phyloP scores from a whole-genome alignment of 306 rosid genomes.

The Phaseolus lunatus region DNA sequence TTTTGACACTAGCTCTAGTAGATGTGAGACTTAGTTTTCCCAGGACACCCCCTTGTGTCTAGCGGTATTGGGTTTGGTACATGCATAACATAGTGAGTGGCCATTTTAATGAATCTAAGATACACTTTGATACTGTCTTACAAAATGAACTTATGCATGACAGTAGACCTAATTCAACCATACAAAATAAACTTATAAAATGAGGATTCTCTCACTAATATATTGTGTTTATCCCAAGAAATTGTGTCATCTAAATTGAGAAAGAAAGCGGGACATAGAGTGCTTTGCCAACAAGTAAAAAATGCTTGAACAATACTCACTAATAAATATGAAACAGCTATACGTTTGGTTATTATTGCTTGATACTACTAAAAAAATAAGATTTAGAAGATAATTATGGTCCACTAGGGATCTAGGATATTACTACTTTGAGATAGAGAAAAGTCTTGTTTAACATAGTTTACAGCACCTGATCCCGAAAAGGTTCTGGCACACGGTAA shows the following conservation, averaged over 20 bases:
- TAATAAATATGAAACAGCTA: not conserved
- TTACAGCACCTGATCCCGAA: slow-evolving; percentile 39
- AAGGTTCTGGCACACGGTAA: slow-evolving; percentile 47
- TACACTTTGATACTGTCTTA: no score
- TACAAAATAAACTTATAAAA: no score
- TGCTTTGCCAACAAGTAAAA: not conserved
- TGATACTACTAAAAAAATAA: not conserved
- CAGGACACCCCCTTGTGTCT: no score
- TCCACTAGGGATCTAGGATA: not conserved
- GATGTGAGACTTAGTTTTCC: no score
- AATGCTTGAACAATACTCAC: not conserved
- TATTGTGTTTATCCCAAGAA: no score
- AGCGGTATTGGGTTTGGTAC: no score
- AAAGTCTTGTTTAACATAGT: not conserved
- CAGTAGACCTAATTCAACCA: no score
- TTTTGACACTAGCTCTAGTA: no score
- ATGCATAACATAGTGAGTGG: no score
- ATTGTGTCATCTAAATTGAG: not conserved
- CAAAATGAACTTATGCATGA: no score
- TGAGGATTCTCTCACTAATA: no score
- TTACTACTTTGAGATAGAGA: not conserved
- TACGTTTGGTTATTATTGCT: not conserved
- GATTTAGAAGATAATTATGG: not conserved
- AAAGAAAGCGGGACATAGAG: not conserved
- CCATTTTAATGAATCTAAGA: no score